Base-by-base conservation (phyloP, 306 rosid species). In the Hippophae rhamnoides region DNA sequence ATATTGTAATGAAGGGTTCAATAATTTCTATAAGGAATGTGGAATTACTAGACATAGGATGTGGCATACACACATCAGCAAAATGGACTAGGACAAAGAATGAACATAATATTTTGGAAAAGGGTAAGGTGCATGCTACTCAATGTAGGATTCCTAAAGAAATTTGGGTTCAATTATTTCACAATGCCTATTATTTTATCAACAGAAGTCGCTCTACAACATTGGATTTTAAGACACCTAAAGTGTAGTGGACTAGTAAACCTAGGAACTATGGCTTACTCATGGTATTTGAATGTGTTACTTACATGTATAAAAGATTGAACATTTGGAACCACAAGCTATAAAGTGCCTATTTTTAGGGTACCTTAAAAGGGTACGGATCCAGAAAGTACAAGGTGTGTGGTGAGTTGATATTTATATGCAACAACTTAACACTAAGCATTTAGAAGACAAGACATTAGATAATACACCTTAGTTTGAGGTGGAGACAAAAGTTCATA, bases 321-420 rank as follows among this genome's bases (percentile, higher is more conserved):
- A 12, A 2, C 0, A 46, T 1, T 7, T 46, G 9, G 49, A 46
- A 6, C 49, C 49, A 5, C 6, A 9, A 46, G 9, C 9, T 5
- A 0, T 46, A 46, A 46, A 7, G n/a, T 46, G 49, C 11, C 10
- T 45, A 7, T 45, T 45, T 10, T 6, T 45, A 45, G 11, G 48
- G n/a, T n/a, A 7, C 5, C 47, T 5, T 7, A 1, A 1, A 7
- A 0, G n/a, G 9, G 9, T 2, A 1, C 1, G 2, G n/a, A n/a
- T n/a, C n/a, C 0, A 7, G 48, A 1, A 0, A 8, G 0, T 46
- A 1, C 4, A 3, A 8, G 49, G 3, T 46, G 12, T 8, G 9
- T 46, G 9, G 12, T 46, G 3, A 46, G 9, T 7, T 5, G 38
- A 46, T 46, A 5, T 46, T 6, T 46, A 3, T 9, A 8, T 46